Base-by-base conservation (phyloP, 129 eudicot genomes). In the Rutidosis leptorrhynchoides region DNA sequence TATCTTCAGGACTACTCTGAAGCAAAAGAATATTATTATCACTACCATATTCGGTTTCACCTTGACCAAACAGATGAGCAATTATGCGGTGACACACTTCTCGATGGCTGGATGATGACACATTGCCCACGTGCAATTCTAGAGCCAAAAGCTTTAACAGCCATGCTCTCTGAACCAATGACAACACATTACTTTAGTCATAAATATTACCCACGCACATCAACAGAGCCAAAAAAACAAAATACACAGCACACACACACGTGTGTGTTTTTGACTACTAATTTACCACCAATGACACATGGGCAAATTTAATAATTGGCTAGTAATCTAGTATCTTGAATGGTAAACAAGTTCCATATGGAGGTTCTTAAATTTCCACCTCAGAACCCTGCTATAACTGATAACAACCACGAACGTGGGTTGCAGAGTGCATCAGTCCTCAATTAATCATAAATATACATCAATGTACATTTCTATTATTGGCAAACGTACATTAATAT, bases 141-240 rank as follows among this genome's bases (percentile, higher is more conserved):
- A 93, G 78, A 2, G 96, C 87, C 55, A 93, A 83, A 74, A 93
- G 95, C 80, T 93, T 93, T 89, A 93, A 84, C 69, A 93, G 63
- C 98, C 98, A 93, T 2, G 98, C 96, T 75, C 98, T 82, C 98
- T 93, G 82, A 21, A 74, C n/a, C 73, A 65, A 40, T 22, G 26
- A 48, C 46, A 74, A 74, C 43, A 32, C 33, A 30, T 56, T 11
- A 40, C 16, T 64, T 55, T 55, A 43, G 59, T 74, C 33, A 46
- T n/a, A 45, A 32, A 23, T 32, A 69, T 45, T 35, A 58, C 59
- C 42, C 25, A 19, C 25, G 20, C 35, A 65, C 24, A 57, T 3
- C 20, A 57, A 26, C 0, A 27, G 12, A 12, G 43, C 46, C n/a
- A 12, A 40, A 40, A 40, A 32, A 68, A 37, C 20, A 54, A 20